Conservation (phyloP, 2,329 filamentous ascomycete genomes). For the Neopestalotiopsis clavispora region DNA sequence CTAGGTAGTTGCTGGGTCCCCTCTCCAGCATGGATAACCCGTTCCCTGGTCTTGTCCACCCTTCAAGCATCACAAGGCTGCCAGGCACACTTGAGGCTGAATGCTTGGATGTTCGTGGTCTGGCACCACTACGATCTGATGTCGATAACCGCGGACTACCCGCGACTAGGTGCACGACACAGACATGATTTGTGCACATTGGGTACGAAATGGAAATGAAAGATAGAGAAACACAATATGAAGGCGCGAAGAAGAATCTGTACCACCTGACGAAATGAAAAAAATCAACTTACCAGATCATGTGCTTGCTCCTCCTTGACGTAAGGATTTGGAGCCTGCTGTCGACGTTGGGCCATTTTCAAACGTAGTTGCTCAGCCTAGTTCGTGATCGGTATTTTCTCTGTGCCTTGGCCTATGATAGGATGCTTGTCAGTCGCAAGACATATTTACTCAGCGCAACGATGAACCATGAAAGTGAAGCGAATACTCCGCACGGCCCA, state of each 20-base stretch:
- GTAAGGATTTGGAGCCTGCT: slow-evolving; percentile 43
- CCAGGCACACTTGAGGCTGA: slow-evolving; percentile 22
- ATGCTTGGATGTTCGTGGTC: slow-evolving; percentile 15
- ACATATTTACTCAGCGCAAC: slow-evolving; percentile 25
- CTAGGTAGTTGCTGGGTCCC: neutral
- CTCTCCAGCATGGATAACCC: neutral
- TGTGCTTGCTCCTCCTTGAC: slow-evolving; percentile 47
- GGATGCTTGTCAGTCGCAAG: slow-evolving; percentile 5
- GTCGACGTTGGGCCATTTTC: slow-evolving; percentile 51
- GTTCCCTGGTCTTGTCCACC: neutral
- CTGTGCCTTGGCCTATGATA: slow-evolving; percentile 16
- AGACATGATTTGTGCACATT: neutral
- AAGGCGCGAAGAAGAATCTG: neutral
- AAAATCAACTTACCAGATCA: slow-evolving; percentile 45
- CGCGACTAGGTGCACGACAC: slow-evolving; percentile 1
- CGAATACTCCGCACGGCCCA: slow-evolving; percentile 29
- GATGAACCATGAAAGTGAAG: slow-evolving; percentile 30
- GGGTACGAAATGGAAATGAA: neutral
- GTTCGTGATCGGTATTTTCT: slow-evolving; percentile 17
- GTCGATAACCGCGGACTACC: slow-evolving; percentile 11
- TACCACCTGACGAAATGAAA: slow-evolving; percentile 22
- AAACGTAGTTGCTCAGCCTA: slow-evolving; percentile 41
- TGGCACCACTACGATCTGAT: slow-evolving; percentile 10
- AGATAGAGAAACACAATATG: neutral
- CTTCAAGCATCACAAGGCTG: neutral